Conservation (phyloP, 202 grass and related monocot genomes). For the Schoenoplectus tabernaemontani region DNA sequence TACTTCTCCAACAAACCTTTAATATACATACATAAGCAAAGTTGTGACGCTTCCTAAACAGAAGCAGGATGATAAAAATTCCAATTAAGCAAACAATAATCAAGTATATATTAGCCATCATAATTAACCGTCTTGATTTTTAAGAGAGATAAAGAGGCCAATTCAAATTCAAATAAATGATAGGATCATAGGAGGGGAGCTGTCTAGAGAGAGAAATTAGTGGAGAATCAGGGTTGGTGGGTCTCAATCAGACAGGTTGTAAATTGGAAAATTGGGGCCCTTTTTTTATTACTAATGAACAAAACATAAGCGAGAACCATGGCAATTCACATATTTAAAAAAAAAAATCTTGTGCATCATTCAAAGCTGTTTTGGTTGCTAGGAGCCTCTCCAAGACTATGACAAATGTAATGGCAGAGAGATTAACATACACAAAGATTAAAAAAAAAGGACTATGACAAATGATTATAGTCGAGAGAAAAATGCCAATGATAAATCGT, state of each 20-base stretch:
- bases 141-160: not conserved
- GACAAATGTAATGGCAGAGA: not conserved
- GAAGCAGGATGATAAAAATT: no score
- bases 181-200: not conserved
- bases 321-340: constrained; percentile 1
- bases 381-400: constrained; percentile 4
- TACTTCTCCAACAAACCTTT: no score
- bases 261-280: constrained; percentile 25
- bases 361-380: constrained; percentile 20
- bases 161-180: constrained; percentile 23
- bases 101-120: not conserved
- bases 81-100: not conserved
- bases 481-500: no score
- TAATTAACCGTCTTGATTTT: constrained; percentile 5
- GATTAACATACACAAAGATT: no score
- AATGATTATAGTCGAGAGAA: no score
- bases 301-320: no score
- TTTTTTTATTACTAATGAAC: no score
- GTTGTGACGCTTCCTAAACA: not conserved
- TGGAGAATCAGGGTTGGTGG: constrained; percentile 23
- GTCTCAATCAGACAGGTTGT: constrained; percentile 29
- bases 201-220: constrained; percentile 13
- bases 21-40: not conserved
- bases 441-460: no score
- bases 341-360: constrained; percentile 1